phyloP scores from a whole-genome alignment of 192 early-diverging fungal species.

The Podila minutissima region DNA sequence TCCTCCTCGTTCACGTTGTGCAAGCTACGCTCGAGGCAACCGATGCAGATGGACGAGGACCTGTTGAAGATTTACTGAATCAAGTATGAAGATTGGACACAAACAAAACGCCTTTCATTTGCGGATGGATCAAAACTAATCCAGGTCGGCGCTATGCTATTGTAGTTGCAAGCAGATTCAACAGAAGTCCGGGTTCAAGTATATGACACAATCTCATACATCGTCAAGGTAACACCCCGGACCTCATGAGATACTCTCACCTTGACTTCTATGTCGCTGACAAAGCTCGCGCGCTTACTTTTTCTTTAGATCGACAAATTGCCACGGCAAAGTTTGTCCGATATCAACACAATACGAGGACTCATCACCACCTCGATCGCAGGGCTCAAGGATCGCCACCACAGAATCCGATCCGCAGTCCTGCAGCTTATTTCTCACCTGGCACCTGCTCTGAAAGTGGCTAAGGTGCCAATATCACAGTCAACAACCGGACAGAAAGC shows the following conservation, averaged over 20 bases:
- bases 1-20: slow-evolving; percentile 33
- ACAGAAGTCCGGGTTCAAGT: slow-evolving; percentile 48
- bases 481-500: neutral
- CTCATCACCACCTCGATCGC: slow-evolving; percentile 45
- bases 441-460: slow-evolving; percentile 35
- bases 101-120: neutral
- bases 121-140: neutral
- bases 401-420: slow-evolving; percentile 57
- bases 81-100: slow-evolving; percentile 20
- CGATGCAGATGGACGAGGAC: slow-evolving; percentile 11
- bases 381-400: slow-evolving; percentile 59
- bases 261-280: too few species aligned
- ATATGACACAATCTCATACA: slow-evolving; percentile 38
- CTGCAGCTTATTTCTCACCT: slow-evolving; percentile 56
- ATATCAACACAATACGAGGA: slow-evolving; percentile 34
- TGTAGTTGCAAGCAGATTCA: slow-evolving; percentile 50
- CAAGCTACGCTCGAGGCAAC: slow-evolving; percentile 30
- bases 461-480: neutral
- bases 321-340: slow-evolving; percentile 11
- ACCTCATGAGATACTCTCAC: neutral
- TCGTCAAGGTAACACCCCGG: slow-evolving; percentile 21
- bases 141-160: neutral
- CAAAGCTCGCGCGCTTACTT: neutral
- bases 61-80: slow-evolving; percentile 44
- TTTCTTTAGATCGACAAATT: slow-evolving; percentile 25